Evolutionary conservation across 1,284 basidiomycete species (phyloP).

Genomic region (Marasmius tenuissimus): DNA sequence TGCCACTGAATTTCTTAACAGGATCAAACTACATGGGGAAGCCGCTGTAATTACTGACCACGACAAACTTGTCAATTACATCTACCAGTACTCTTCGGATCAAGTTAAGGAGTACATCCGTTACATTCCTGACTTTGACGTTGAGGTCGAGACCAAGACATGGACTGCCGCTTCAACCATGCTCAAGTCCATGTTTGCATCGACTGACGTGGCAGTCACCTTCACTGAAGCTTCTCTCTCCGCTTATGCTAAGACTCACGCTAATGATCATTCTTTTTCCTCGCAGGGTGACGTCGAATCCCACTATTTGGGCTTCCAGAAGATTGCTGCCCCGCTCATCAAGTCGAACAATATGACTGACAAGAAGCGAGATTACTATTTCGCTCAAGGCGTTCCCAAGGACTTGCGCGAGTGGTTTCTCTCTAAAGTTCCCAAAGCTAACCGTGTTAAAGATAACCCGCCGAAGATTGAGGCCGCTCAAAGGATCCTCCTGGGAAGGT

Average conservation of each 20-base stretch:
- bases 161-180: background rate
- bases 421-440: conserved; percentile 7
- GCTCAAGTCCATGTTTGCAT: conserved; percentile 4
- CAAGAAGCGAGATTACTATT: conserved; percentile 9
- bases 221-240: conserved; percentile 8
- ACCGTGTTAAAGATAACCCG: conserved; percentile 6
- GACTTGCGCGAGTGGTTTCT: too few species aligned
- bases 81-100: conserved; percentile 11
- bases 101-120: conserved; percentile 5
- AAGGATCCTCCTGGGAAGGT: conserved; percentile 7
- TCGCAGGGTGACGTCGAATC: conserved; percentile 5
- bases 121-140: conserved; percentile 8
- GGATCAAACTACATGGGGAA: conserved; percentile 1
- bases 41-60: conserved; percentile 1
- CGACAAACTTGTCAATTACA: conserved; percentile 10
- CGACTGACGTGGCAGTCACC: background rate
- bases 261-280: conserved; percentile 5
- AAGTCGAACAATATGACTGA: conserved; percentile 8
- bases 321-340: conserved; percentile 10
- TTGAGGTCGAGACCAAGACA: conserved; percentile 2
- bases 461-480: conserved; percentile 7
- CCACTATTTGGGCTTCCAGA: conserved; percentile 10
- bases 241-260: background rate
- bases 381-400: conserved; percentile 9
- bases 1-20: conserved; percentile 1